These are phyloP conservation scores for Eimeria sp. DNA, from an alignment of 169 alveolate genomes.

Conservation along the genomic window DNA sequence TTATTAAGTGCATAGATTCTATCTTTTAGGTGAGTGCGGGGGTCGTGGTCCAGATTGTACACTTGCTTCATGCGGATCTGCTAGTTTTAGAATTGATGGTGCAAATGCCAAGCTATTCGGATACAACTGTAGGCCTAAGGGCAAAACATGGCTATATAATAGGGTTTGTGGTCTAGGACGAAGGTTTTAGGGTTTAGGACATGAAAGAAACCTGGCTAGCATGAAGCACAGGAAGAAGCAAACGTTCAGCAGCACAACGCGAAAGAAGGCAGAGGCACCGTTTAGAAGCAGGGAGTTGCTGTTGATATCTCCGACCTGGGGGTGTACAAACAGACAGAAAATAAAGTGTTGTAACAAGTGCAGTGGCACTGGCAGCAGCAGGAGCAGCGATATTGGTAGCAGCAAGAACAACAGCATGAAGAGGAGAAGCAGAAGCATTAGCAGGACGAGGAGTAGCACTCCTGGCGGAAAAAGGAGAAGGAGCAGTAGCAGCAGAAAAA, in stretches of 20 bases:
- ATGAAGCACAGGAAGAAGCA: slow-evolving; percentile 79
- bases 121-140: background rate
- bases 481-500: background rate
- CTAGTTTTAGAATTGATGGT: background rate
- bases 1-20: too few relatives aligned
- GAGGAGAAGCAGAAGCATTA: background rate
- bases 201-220: slow-evolving; percentile 60
- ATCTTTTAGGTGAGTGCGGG: too few relatives aligned
- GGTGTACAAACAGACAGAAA: background rate
- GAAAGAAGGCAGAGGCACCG: slow-evolving; percentile 72
- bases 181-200: background rate
- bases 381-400: background rate
- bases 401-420: background rate
- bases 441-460: background rate
- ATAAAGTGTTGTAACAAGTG: background rate
- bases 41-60: background rate
- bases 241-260: slow-evolving; percentile 61
- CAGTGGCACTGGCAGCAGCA: background rate
- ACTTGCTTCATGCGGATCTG: background rate
- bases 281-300: slow-evolving; percentile 61
- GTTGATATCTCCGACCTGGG: slow-evolving; percentile 52
- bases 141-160: too few relatives aligned
- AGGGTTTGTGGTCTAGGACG: background rate
- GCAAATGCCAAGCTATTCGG: background rate
- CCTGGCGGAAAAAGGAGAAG: background rate